Percentiles rank a stretch among this genome's conserved stretches.
Evolutionary conservation across 202 grass and related monocot species (phyloP).

Genomic region (Cymbopogon flexuosus): DNA sequence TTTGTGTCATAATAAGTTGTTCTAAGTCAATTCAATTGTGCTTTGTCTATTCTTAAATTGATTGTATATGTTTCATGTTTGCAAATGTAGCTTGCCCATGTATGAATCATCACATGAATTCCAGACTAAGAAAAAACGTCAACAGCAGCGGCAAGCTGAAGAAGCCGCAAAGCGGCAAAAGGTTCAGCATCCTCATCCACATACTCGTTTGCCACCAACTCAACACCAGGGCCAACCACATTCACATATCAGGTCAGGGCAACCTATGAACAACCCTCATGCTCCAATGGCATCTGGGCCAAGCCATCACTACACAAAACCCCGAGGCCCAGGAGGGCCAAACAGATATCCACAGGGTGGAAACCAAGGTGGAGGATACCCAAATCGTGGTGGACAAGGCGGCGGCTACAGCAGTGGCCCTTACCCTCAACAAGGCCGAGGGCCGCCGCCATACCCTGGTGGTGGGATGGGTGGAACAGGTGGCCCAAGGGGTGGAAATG

Average conservation of each 20-base stretch:
- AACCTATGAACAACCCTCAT: constrained; percentile 45
- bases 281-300: constrained; percentile 52
- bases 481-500: constrained; percentile 43
- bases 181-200: constrained; percentile 64
- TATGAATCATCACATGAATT: constrained; percentile 85
- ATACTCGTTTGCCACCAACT: constrained; percentile 68
- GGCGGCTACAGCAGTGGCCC: constrained; percentile 45
- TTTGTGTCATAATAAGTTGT: not conserved
- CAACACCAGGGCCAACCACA: constrained; percentile 67
- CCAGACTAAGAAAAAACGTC: constrained; percentile 84
- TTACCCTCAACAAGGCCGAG: constrained; percentile 56
- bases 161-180: constrained; percentile 79
- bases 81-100: constrained; percentile 56
- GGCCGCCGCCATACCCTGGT: constrained; percentile 53
- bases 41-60: not conserved
- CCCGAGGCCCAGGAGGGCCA: constrained; percentile 58
- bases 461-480: constrained; percentile 41
- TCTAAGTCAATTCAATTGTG: not conserved
- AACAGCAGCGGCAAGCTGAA: constrained; percentile 80
- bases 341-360: constrained; percentile 63
- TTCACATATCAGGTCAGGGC: constrained; percentile 53
- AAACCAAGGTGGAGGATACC: constrained; percentile 49
- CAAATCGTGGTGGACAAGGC: constrained; percentile 57
- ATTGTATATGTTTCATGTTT: not conserved
- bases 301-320: constrained; percentile 68